phyloP scores from a whole-genome alignment of 2,329 filamentous ascomycete species.

The Podosphaera aphanis region DNA sequence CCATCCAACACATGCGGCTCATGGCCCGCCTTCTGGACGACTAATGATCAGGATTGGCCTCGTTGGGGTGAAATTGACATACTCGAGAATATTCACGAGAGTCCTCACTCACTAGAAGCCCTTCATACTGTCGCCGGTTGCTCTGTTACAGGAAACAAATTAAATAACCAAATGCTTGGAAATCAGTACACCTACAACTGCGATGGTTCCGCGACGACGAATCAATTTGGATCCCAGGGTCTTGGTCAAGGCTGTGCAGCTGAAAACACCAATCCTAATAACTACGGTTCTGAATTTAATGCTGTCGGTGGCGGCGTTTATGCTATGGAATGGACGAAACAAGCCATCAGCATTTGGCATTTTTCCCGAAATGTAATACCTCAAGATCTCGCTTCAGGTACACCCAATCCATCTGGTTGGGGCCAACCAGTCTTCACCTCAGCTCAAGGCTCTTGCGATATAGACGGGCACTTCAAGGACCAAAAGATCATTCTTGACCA shows the following conservation, averaged over 20 bases:
- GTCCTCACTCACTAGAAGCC: slow-evolving; percentile 16
- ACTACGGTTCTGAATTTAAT: slow-evolving; percentile 44
- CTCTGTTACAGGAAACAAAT: slow-evolving; percentile 14
- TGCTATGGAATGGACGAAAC: slow-evolving; percentile 42
- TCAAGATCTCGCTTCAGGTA: slow-evolving; percentile 29
- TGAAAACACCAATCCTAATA: slow-evolving; percentile 18
- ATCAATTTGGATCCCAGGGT: slow-evolving; percentile 1
- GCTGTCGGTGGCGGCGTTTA: slow-evolving; percentile 38
- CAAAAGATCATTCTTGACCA: slow-evolving; percentile 52
- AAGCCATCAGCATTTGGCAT: slow-evolving; percentile 50
- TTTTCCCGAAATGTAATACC: slow-evolving; percentile 43
- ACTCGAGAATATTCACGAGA: slow-evolving; percentile 23
- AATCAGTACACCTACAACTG: slow-evolving; percentile 17
- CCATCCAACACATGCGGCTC: slow-evolving; percentile 43
- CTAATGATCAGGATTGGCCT: slow-evolving; percentile 10
- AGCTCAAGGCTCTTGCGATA: slow-evolving; percentile 37
- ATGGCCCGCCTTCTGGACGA: slow-evolving; percentile 36
- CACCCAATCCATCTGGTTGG: slow-evolving; percentile 40
- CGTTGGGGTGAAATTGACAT: slow-evolving; percentile 16
- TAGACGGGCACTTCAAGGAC: slow-evolving; percentile 39
- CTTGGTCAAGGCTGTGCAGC: slow-evolving; percentile 12
- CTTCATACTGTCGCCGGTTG: slow-evolving; percentile 24
- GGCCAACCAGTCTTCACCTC: slow-evolving; percentile 40
- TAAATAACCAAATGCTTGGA: slow-evolving; percentile 19
- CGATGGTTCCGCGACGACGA: slow-evolving; percentile 22